Base-by-base conservation (phyloP, 2,329 filamentous ascomycete species). In the Raffaelea deltoideospora region DNA sequence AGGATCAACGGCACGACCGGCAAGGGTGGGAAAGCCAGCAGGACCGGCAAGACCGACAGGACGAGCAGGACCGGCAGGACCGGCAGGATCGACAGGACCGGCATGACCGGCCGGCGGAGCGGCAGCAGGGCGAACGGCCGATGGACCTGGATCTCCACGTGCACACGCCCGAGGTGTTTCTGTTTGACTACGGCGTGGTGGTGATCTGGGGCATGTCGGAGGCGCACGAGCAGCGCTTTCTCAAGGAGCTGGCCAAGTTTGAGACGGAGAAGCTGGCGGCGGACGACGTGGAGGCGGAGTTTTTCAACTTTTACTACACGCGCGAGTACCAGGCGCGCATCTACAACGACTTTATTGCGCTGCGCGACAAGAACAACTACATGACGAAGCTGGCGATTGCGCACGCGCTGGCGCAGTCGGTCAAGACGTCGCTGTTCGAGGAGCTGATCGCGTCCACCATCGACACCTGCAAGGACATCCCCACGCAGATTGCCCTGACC, bases 251-350 rank as follows among this genome's bases (percentile, higher is more conserved):
- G 43, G 75, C 84, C 39, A 94, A 90, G 52, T 98, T 96, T 48
- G 90, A 95, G 56, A 72, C 76, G 29, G 88, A 94, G 53, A 94
- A 94, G 56, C 69, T 96, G 34, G 76, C 76, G 20, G 73, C 79
- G 10, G 87, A 93, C 51, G 85, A 94, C 48, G 78, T 94, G 22
- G 88, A 98, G 60, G 84, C 86, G 33, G 90, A 98, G 57, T 85
- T 88, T 51, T 98, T 98, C 68, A 98, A 98, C 56, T 98, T 96
- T 57, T 98, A 98, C 64, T 96, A 98, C 62, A 96, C 90, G 3
- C 74, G 82, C 50, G 88, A 96, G 54, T 98, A 98, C 55, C 92
- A 98, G 59, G 85, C 90, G 18, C 79, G 90, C 35, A 98, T 98
- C 56, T 98, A 98, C 69, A 98, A 98, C 58, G 90, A 98, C 59